Evolutionary conservation across 352 stramenopile genomes (phyloP).

Genomic region (Phytopythium chamaehyphon): DNA sequence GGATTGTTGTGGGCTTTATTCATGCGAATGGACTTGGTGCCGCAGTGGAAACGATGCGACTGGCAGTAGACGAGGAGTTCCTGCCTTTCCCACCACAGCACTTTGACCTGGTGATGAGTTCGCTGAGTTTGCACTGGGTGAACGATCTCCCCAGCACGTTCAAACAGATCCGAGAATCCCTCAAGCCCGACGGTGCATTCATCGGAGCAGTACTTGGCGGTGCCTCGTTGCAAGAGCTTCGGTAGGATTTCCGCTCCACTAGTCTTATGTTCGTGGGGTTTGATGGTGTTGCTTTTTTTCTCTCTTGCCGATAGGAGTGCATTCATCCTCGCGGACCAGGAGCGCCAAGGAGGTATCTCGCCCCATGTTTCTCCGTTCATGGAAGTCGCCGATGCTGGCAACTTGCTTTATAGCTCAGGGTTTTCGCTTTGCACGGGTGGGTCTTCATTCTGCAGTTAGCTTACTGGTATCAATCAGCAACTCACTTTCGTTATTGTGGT

Average conservation of each 20-base stretch:
- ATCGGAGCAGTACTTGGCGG: conserved; percentile 95
- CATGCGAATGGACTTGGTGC: conserved; percentile 7
- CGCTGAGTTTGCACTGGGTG: conserved; percentile 94
- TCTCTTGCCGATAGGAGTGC: conserved; percentile 56
- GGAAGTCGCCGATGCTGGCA: conserved; percentile 93
- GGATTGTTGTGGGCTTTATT: background rate
- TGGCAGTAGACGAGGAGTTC: conserved; percentile 90
- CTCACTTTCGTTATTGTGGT: background rate
- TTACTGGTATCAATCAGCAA: background rate
- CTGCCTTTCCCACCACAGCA: conserved; percentile 93
- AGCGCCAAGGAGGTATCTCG: conserved; percentile 92
- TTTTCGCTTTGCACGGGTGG: conserved; percentile 92
- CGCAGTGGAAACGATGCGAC: conserved; percentile 64
- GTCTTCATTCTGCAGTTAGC: background rate
- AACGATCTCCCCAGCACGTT: conserved; percentile 94
- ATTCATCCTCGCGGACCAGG: conserved; percentile 94
- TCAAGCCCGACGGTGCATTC: conserved; percentile 97
- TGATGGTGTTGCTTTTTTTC: background rate
- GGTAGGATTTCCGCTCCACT: too few species aligned
- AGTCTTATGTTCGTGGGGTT: too few species aligned
- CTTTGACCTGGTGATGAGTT: conserved; percentile 97
- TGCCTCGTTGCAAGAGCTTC: conserved; percentile 94
- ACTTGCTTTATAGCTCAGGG: conserved; percentile 88
- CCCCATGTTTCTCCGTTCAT: conserved; percentile 95
- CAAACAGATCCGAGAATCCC: conserved; percentile 58